Percentiles rank a stretch among this genome's conserved stretches.
These are phyloP conservation scores for Solanum etuberosum DNA, from an alignment of 257 asterid species.

Conservation along the genomic window DNA sequence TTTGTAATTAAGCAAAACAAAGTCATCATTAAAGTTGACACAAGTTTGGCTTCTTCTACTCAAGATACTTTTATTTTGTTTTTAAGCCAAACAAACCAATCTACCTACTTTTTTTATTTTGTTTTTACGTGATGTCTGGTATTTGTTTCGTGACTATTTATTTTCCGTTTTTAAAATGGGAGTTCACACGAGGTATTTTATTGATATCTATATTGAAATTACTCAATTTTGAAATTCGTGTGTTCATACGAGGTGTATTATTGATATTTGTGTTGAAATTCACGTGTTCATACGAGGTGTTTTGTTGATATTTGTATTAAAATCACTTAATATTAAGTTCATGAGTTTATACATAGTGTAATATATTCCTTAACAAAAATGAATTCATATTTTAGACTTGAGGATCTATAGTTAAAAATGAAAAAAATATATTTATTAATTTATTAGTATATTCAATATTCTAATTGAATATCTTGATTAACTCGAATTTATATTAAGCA, in stretches of 20 bases:
- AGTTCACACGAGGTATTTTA: not conserved
- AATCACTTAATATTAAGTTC: not conserved
- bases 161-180: too few species aligned
- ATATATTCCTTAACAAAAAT: not conserved
- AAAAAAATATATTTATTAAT: not conserved
- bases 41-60: not conserved
- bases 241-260: not conserved
- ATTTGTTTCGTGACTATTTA: not conserved
- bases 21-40: not conserved
- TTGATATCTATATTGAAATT: not conserved
- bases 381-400: not conserved
- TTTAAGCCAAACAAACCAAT: not conserved
- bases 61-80: not conserved
- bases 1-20: not conserved
- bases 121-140: not conserved
- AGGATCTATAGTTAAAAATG: not conserved
- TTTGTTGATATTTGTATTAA: not conserved
- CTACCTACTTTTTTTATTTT: not conserved
- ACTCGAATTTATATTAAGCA: not conserved
- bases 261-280: not conserved
- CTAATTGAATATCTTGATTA: not conserved
- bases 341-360: not conserved
- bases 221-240: not conserved
- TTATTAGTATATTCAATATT: not conserved
- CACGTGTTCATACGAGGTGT: not conserved